Evolutionary conservation across 75 land plant genomes (phyloP), one percentile per base, ranked within the genome.

Genomic region (Pseudotsuga menziesii): DNA sequence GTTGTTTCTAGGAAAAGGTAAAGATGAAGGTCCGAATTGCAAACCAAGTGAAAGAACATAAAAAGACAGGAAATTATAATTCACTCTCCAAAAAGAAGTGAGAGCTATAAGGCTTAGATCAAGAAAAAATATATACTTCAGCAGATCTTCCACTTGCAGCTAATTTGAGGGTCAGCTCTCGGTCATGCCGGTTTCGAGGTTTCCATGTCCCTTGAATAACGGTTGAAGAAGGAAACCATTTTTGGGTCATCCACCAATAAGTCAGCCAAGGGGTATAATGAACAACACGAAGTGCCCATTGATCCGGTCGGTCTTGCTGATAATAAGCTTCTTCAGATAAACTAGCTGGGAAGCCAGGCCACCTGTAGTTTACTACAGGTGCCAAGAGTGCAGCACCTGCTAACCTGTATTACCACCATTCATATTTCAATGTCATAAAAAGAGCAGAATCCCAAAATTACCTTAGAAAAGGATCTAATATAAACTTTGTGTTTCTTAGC

Each of bases 331-430:
- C 75, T 26, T 32, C 52, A 13, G 73, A 69, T 55, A 86, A 25
- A 22, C 75, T 61, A 0, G 41, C 7, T 23, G 91, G 91, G 57
- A 90, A 78, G 19, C 76, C 75, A 25, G 81, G 86, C 92, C 92
- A 90, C 82, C 80, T 64, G 74, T 88, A 90, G 66, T 90, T 90
- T 15, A 80, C 20, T 9, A 57, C 82, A 48, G 92, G 92, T 62
- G 79, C 88, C 8, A 90, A 19, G 13, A 90, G 56, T 41, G 88
- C 78, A 17, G 63, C 88, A 27, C 92, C 90, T 26, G 92, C 92
- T 19, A 90, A 61, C 78, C 91, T 89, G 77, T 63, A 78, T 29
- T 29, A 55, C 20, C 26, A 20, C 14, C 39, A 69, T 69, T 19
- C 13, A 69, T n/a, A 35, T 39, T n/a, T 41, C 23, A 69, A 2